Percentiles rank a stretch among this genome's conserved stretches.
Conservation (phyloP, 768 basidiomycete species). For the Tremella fuciformis region DNA sequence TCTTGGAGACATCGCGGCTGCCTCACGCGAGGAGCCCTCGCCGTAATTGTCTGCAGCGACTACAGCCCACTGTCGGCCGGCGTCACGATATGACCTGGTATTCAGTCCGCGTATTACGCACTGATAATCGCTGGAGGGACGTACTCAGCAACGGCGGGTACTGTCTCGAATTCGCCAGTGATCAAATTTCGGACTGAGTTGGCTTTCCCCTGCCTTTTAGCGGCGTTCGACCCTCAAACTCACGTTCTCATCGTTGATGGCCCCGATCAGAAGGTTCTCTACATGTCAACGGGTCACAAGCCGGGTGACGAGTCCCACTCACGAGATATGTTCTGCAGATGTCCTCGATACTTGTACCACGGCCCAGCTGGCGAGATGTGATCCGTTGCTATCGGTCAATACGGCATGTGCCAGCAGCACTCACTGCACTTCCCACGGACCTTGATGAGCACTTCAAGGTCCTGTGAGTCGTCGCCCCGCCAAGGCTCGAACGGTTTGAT, state of each 20-base stretch:
- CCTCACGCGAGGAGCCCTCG: slow-evolving; percentile 95
- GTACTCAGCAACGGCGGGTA: slow-evolving; percentile 17
- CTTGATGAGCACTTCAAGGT: slow-evolving; percentile 88
- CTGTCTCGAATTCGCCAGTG: slow-evolving; percentile 18
- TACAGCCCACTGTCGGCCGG: slow-evolving; percentile 14
- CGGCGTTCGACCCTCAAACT: neutral
- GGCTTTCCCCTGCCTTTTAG: too few species aligned
- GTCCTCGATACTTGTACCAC: slow-evolving; percentile 97
- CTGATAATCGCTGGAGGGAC: neutral
- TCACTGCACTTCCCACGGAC: slow-evolving; percentile 89
- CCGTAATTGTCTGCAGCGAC: slow-evolving; percentile 58
- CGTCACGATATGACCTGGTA: slow-evolving; percentile 15
- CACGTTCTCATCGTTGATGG: slow-evolving; percentile 77
- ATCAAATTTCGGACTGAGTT: slow-evolving; percentile 15
- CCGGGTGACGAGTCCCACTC: too few species aligned
- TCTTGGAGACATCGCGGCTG: slow-evolving; percentile 92
- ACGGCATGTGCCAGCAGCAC: too few species aligned
- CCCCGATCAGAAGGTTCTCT: slow-evolving; percentile 93
- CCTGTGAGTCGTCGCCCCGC: slow-evolving; percentile 61
- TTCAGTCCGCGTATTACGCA: too few species aligned
- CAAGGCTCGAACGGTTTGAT: slow-evolving; percentile 79
- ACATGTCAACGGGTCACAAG: too few species aligned
- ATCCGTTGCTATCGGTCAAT: too few species aligned
- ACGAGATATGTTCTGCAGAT: slow-evolving; percentile 91
- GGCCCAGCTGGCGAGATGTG: slow-evolving; percentile 98